Base-by-base conservation (phyloP, 2,329 filamentous ascomycete genomes). In the Aspergillus oerlinghausenensis region DNA sequence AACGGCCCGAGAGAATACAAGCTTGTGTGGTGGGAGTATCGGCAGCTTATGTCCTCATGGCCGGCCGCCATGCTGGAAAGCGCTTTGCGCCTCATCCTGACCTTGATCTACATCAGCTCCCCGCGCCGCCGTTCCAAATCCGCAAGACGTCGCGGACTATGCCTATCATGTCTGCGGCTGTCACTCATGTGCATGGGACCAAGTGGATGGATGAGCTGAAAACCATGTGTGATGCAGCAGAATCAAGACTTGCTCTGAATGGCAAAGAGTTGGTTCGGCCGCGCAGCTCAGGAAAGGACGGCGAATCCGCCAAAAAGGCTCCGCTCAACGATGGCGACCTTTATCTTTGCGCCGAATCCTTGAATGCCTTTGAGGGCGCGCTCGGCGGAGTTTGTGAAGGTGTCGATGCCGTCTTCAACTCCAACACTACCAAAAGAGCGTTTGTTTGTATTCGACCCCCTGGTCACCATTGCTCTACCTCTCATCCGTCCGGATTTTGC, bases 191-290 rank as follows among this genome's bases (percentile, higher is more conserved):
- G 0, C 94, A 99, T 75, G 93, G 93, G 0, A 82, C 79, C 2
- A 89, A 89, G 62, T 97, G 93, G 93, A 97, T 97, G 92, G 85
- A 89, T 52, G 93, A 97, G 70, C 77, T 99, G 50, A 88, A 87
- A 73, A 78, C 82, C 7, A 90, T 97, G 88, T 97, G 94, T 70
- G 82, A 90, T 32, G 80, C 84, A 48, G 92, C 93, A 3, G 90
- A 90, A 68, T 80, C 84, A 4, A 93, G 89, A 67, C 79, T 97
- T 52, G 89, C 90, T 5, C 78, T 85, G 60, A 88, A 87, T 55
- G 87, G 86, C 9, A 93, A 89, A 69, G 92, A 97, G 72, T 77
- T 97, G 43, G 81, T 84, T 57, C 83, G 92, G 50, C 86, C 87
- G 2, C 65, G 63, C 25, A 72, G 68, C 32, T 66, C 69, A 26